phyloP scores from a whole-genome alignment of 768 basidiomycete genomes.

The Imleria badia region DNA sequence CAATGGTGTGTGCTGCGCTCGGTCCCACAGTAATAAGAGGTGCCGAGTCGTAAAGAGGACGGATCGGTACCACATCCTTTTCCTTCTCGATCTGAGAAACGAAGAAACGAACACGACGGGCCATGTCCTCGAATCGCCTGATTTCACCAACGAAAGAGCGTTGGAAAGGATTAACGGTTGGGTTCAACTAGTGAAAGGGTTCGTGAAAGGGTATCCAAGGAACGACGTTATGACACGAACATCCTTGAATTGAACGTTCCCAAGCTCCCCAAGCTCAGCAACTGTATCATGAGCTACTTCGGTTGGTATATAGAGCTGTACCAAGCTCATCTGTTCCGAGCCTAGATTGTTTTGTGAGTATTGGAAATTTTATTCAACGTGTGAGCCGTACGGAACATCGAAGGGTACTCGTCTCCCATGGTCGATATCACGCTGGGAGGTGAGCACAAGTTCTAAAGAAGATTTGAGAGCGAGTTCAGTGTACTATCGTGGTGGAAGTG shows the following conservation, averaged over 20 bases:
- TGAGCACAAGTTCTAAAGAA: neutral
- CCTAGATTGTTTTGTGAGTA: conserved; percentile 44
- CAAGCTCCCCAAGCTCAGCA: conserved; percentile 91
- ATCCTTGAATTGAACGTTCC: conserved; percentile 97
- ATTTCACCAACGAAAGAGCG: conserved; percentile 97
- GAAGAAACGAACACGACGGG: conserved; percentile 91
- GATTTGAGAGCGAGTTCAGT: neutral
- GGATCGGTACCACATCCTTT: conserved; percentile 76
- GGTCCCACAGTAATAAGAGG: conserved; percentile 89
- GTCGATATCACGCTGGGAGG: neutral
- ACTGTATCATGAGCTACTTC: conserved; percentile 98
- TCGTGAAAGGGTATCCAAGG: conserved; percentile 1
- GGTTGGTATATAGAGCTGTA: conserved; percentile 94
- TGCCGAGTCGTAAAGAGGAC: conserved; percentile 83
- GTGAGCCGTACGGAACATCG: conserved; percentile 65
- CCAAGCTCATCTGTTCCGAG: conserved; percentile 97
- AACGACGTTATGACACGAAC: conserved; percentile 46
- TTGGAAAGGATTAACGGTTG: conserved; percentile 95
- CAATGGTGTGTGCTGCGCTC: conserved; percentile 88
- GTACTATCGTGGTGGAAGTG: neutral
- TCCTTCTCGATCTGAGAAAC: conserved; percentile 81
- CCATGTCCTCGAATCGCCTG: conserved; percentile 93
- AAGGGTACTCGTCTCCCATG: conserved; percentile 83
- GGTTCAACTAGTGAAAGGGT: conserved; percentile 68
- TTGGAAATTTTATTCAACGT: neutral